Evolutionary conservation across 805 yeast species (phyloP).

Genomic region (Candida jianshihensis): DNA sequence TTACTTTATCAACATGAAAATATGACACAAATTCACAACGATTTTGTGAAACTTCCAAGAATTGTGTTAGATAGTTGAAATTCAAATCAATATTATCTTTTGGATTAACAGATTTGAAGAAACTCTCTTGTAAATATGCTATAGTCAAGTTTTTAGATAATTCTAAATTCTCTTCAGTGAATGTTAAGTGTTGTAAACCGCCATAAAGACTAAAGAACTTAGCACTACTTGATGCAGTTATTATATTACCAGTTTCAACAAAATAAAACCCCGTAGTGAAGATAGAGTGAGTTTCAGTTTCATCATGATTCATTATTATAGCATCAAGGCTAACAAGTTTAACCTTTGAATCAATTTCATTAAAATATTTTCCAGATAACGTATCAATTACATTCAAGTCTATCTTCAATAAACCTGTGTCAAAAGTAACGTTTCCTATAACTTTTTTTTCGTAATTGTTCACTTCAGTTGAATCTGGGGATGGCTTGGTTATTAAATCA

Average conservation of each 20-base stretch:
- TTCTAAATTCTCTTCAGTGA: slow-evolving; percentile 36
- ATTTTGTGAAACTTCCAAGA: slow-evolving; percentile 25
- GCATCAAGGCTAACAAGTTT: slow-evolving; percentile 31
- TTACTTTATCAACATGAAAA: slow-evolving; percentile 62
- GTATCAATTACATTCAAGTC: slow-evolving; percentile 15
- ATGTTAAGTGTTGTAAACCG: slow-evolving; percentile 46
- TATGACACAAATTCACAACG: slow-evolving; percentile 69
- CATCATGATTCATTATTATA: slow-evolving; percentile 35
- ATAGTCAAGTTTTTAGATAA: slow-evolving; percentile 37
- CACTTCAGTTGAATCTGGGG: too few species aligned
- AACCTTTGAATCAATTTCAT: slow-evolving; percentile 30
- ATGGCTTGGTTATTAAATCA: slow-evolving; percentile 4
- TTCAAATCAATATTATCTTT: slow-evolving; percentile 18
- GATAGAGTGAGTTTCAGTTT: slow-evolving; percentile 42
- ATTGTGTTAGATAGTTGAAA: slow-evolving; percentile 17
- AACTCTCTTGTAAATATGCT: slow-evolving; percentile 37
- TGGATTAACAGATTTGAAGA: slow-evolving; percentile 8
- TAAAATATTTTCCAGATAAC: slow-evolving; percentile 19
- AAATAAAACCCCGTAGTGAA: slow-evolving; percentile 58
- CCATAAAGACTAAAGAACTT: slow-evolving; percentile 58
- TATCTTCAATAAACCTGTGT: slow-evolving; percentile 23
- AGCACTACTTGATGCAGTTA: slow-evolving; percentile 54
- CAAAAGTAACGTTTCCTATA: slow-evolving; percentile 27
- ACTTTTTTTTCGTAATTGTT: too few species aligned
- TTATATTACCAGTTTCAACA: slow-evolving; percentile 55